phyloP scores from a whole-genome alignment of 2,329 filamentous ascomycete species.

The Alternaria brassicicola region DNA sequence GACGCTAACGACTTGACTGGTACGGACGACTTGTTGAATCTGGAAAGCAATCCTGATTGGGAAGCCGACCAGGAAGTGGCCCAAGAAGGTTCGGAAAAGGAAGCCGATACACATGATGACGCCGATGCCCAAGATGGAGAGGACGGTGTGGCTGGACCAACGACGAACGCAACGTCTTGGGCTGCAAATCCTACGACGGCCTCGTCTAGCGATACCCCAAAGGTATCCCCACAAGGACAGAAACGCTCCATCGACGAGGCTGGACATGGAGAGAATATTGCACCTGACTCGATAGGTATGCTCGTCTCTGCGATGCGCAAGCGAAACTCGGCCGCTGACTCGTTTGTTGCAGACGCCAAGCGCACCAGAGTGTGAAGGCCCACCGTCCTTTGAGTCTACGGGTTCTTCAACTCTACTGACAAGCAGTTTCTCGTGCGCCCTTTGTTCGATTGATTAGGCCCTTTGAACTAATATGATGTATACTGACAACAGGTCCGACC shows the following conservation, averaged over 20 bases:
- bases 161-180: conserved; percentile 34
- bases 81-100: conserved; percentile 14
- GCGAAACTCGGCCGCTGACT: conserved; percentile 17
- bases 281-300: conserved; percentile 39
- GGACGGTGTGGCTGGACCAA: conserved; percentile 31
- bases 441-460: not conserved
- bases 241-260: conserved; percentile 45
- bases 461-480: conserved; percentile 9
- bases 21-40: conserved; percentile 27
- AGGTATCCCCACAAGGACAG: conserved; percentile 38
- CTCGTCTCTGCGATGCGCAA: not conserved
- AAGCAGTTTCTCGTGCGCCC: conserved; percentile 13
- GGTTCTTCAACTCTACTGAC: conserved; percentile 25
- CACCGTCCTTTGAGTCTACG: conserved; percentile 26
- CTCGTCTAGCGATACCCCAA: conserved; percentile 31
- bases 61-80: conserved; percentile 18
- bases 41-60: conserved; percentile 29
- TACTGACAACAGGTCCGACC: conserved; percentile 14
- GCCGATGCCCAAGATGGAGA: conserved; percentile 28
- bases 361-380: conserved; percentile 38
- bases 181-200: conserved; percentile 34
- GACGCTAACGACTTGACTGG: conserved; percentile 18
- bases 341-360: conserved; percentile 34
- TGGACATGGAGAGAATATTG: conserved; percentile 34
- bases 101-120: conserved; percentile 18